Base-by-base conservation (phyloP, 257 asterid species). In the Datura wrightii region DNA sequence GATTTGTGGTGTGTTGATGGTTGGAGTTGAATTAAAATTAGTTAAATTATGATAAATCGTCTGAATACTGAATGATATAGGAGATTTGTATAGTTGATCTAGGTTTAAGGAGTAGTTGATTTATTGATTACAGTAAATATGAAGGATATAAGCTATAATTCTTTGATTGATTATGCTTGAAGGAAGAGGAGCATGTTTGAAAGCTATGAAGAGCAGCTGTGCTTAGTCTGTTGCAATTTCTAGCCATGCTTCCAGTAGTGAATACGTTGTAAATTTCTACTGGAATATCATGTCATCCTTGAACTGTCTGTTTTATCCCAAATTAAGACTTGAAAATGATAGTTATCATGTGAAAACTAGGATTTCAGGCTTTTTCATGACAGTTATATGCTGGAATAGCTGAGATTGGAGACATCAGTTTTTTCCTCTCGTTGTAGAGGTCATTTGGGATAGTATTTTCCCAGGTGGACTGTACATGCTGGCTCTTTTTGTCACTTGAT, bases 381-480 rank as follows among this genome's bases (percentile, higher is more conserved):
- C 59, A 24, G 56, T 76, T 7, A 7, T 50, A 52, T 15, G 50
- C n/a, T 34, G 42, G 15, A 52, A 52, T 13, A 78, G 82, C 42
- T 78, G 62, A 52, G 31, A 7, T 52, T 14, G 48, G 31, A 5
- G 2, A 19, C 16, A 2, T n/a, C 13, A n/a, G 59, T 24, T 74
- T 74, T 74, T 19, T 16, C 31, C 6, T 50, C 82, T 50, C 31
- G 31, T 11, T 52, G 6, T 52, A 78, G 31, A 50, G 82, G 62
- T 78, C 46, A 52, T 78, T 78, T 78, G 60, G 18, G 63, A 50
- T 14, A 31, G 79, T 69, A 16, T 39, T 69, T 69, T 69, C 79
- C 78, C 46, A 69, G 53, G 1, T 52, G 34, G 34, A 69, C 14
- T 69, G 53, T 69, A 41, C 52, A 8, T 69, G 41, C 8, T 42